phyloP scores from a whole-genome alignment of 768 basidiomycete species.

The Phlebiopsis gigantea region DNA sequence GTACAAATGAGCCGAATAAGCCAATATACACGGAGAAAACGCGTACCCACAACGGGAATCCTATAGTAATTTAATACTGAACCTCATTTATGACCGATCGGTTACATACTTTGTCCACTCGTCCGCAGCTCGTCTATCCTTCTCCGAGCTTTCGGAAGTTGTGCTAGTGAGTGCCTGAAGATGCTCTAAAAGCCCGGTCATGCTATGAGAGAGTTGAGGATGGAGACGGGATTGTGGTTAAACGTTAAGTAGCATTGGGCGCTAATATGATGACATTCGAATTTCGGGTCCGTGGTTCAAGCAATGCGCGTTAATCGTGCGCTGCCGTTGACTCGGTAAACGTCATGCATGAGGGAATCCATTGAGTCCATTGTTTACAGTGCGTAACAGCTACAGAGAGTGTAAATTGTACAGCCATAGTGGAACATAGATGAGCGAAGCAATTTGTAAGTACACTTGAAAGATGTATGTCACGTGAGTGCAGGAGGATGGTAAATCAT shows the following conservation, averaged over 20 bases:
- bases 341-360: too few species aligned
- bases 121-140: conserved; percentile 21
- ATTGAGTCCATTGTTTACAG: background rate
- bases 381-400: background rate
- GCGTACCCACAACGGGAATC: background rate
- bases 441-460: background rate
- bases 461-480: background rate
- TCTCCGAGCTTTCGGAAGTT: conserved; percentile 19
- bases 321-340: too few species aligned
- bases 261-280: background rate
- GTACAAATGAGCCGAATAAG: background rate
- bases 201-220: background rate
- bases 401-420: background rate
- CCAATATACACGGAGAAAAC: background rate
- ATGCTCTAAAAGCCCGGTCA: conserved; percentile 9
- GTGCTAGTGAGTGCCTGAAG: conserved; percentile 16
- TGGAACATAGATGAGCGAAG: background rate
- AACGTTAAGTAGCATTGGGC: background rate
- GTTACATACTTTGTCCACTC: conserved; percentile 22
- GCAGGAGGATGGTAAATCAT: background rate
- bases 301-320: too few species aligned
- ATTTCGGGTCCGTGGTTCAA: background rate
- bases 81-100: background rate
- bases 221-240: background rate
- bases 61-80: background rate